phyloP scores from a whole-genome alignment of 352 stramenopile genomes.

The Phytophthora lateralis region DNA sequence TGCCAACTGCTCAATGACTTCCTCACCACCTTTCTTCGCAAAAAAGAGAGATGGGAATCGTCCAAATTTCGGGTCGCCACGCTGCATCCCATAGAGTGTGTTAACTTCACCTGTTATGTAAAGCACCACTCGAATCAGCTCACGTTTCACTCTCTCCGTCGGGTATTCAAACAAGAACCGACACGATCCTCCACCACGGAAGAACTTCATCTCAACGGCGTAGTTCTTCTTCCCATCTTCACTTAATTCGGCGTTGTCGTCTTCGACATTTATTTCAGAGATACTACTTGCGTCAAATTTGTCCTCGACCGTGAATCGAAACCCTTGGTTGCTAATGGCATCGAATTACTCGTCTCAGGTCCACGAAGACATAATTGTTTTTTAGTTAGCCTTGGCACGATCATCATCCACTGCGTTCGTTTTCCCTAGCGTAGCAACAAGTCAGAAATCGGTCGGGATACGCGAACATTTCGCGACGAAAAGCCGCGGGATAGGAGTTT shows the following conservation, averaged over 20 bases:
- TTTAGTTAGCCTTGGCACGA: background rate
- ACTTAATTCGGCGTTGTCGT: no score
- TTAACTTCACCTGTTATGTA: slow-evolving; percentile 4
- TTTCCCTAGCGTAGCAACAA: background rate
- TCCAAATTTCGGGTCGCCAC: background rate
- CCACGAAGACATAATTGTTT: no score
- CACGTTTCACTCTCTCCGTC: background rate
- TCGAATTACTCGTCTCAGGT: no score
- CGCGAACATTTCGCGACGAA: background rate
- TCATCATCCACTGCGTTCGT: background rate
- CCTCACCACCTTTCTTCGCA: background rate
- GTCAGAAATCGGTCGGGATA: background rate
- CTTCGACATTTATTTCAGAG: no score
- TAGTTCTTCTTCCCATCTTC: no score
- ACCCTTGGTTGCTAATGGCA: no score
- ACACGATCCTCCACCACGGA: no score
- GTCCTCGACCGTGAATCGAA: no score
- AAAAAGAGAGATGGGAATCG: slow-evolving; percentile 8
- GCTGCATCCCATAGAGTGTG: slow-evolving; percentile 19
- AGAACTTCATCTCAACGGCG: no score
- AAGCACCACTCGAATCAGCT: background rate
- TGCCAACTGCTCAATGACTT: background rate
- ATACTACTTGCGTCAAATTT: no score
- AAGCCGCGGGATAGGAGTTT: background rate
- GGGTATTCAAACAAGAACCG: background rate